Conservation (phyloP, 495 filamentous ascomycete species). For the Aspergillus bertholletiae region DNA sequence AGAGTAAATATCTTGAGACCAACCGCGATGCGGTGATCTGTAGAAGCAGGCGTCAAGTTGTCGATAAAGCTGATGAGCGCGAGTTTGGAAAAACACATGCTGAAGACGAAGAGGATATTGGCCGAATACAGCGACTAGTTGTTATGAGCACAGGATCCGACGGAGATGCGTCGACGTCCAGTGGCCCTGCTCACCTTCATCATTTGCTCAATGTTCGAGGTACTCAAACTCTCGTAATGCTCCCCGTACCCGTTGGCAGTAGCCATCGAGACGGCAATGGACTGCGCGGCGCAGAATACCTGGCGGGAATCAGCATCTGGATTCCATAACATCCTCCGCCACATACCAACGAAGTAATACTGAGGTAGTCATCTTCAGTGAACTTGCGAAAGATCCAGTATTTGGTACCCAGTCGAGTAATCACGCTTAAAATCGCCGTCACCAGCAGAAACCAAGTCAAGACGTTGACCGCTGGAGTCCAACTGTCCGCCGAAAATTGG, state of each 20-base stretch:
- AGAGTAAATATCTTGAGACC: conserved; percentile 21
- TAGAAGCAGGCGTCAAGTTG: conserved; percentile 11
- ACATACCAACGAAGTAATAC: not conserved
- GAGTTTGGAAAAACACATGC: conserved; percentile 33
- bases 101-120: conserved; percentile 25
- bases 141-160: not conserved
- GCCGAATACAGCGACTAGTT: conserved; percentile 31
- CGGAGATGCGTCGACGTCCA: not conserved
- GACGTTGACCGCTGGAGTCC: not conserved
- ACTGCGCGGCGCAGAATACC: not conserved
- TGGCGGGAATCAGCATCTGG: not conserved
- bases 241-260: conserved; percentile 11
- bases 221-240: not conserved
- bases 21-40: conserved; percentile 19
- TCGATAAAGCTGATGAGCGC: conserved; percentile 29
- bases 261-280: not conserved
- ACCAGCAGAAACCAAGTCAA: not conserved
- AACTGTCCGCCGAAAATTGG: not conserved
- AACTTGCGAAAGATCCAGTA: not conserved
- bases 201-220: not conserved
- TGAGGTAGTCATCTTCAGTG: not conserved
- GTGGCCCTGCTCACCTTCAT: not conserved
- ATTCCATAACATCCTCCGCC: too few species aligned
- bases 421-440: not conserved
- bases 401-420: not conserved